Base-by-base conservation (phyloP, 768 basidiomycete species). In the Chiua virens region DNA sequence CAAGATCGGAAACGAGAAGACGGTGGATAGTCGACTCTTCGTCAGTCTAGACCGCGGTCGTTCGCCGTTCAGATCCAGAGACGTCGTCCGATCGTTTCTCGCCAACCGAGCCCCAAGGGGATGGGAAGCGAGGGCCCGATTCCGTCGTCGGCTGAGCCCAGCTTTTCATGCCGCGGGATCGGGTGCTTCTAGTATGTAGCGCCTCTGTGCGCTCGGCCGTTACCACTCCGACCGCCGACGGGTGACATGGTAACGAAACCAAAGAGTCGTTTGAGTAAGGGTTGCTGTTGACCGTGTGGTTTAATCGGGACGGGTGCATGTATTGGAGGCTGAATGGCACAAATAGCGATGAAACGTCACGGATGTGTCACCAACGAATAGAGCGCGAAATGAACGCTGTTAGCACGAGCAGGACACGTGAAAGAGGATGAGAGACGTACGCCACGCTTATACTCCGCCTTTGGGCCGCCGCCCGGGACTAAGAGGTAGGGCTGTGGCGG, bases 381-480 rank as follows among this genome's bases (percentile, higher is more conserved):
- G 42, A 30, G 40, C 42, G 51, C 32, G 37, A 55, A 50, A 49
- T 37, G 46, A 38, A 21, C 14, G 15, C 21, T 30, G 56, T 65
- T 49, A 65, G 54, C 42, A 56, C 25, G 41, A 45, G 50, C 22
- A 58, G 18, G 38, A 45, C 47, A 59, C 44, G 51, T 46, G 34
- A 48, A 61, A 25, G 21, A 39, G 37, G 49, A 51, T 14, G 39
- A 7, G 17, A 38, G 49, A 65, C 66, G 63, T 35, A 68, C 66
- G 8, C 66, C 66, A 39, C 52, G 68, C 43, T 66, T 69, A 34
- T 67, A 68, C 44, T 68, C 68, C 43, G 65, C 60, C 34, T 57
- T 67, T 44, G 65, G 65, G 9, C 65, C 63, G 37, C 62, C 65
- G 30, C 63, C 37, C 18, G 49, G 56, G 35, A 65, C 65, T 42